Percentiles rank a stretch among this genome's conserved stretches.
Conservation (phyloP, 2,329 filamentous ascomycete species). For the Colletotrichum brevisporum region DNA sequence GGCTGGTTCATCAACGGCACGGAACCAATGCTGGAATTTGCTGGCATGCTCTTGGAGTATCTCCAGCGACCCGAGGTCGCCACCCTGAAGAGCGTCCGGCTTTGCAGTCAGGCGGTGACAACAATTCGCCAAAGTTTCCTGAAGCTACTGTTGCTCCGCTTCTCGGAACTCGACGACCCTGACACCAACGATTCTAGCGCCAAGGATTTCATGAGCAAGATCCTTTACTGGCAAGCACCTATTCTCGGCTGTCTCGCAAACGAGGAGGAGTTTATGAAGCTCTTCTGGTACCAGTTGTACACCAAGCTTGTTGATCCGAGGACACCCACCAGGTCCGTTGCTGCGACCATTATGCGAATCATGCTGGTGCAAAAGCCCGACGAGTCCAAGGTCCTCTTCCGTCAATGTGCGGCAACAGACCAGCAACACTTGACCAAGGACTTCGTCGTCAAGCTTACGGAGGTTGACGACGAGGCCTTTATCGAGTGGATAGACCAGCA, state of each 20-base stretch:
- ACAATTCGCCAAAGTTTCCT: conserved; percentile 84
- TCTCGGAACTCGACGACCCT: conserved; percentile 85
- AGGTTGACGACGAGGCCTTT: conserved; percentile 91
- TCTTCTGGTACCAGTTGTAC: conserved; percentile 95
- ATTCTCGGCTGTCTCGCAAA: conserved; percentile 83
- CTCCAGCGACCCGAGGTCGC: conserved; percentile 88
- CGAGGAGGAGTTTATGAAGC: conserved; percentile 85
- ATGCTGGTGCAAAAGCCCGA: conserved; percentile 93
- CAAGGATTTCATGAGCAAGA: conserved; percentile 82
- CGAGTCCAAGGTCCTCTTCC: conserved; percentile 82
- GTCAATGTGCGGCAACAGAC: conserved; percentile 77
- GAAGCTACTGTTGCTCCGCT: conserved; percentile 81
- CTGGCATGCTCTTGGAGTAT: conserved; percentile 88
- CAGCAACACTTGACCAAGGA: conserved; percentile 80
- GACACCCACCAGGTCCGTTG: conserved; percentile 77
- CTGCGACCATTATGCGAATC: conserved; percentile 90
- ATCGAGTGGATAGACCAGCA: conserved; percentile 90
- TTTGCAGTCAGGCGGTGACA: conserved; percentile 87
- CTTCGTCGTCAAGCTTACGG: conserved; percentile 86
- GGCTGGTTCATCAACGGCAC: conserved; percentile 96
- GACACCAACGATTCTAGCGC: conserved; percentile 73
- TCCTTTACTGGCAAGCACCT: conserved; percentile 96
- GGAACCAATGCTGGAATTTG: conserved; percentile 86
- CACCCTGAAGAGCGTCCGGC: conserved; percentile 85
- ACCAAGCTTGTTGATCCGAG: conserved; percentile 84